Base-by-base conservation (phyloP, 78 protist species). In the Dictyostelium intermedium region DNA sequence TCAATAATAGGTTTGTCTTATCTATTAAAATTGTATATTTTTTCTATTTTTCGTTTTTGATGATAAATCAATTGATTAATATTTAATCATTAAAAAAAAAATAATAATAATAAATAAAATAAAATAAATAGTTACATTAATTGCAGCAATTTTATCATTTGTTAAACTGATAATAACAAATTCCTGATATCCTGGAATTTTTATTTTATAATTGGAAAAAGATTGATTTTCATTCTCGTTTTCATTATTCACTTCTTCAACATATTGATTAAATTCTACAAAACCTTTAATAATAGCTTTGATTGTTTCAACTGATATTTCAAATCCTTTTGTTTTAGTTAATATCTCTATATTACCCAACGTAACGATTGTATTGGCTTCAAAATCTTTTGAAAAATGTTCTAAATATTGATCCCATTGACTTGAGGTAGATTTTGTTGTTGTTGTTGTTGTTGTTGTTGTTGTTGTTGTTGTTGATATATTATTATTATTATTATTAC, bases 361-460 rank as follows among this genome's bases (percentile, higher is more conserved):
- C 18, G 79, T 18, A 16, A 34, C 79, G 23, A 72, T 72, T 34
- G 37, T 13, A 34, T 34, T 34, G 13, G 79, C 37, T 32, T 72
- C 79, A 72, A 72, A 72, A 13, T 72, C 79, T 66, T 66, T 66
- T 72, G 79, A 72, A 72, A 27, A 72, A 72, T 27, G 5, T 9
- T 27, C 45, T 72, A 72, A 72, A 72, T 72, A 72, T 32, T 72
- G 47, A 72, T 72, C 79, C 79, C 79, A 72, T 72, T 72, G 45
- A 72, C 32, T 27, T 76, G 18, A 0, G 0, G n/a, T n/a, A 14
- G 43, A 18, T 34, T 5, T n/a, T n/a, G 18, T 18, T 25, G 5
- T 18, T 25, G 5, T 18, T 63, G 18, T n/a, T 63, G 5, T n/a
- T n/a, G 18, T n/a, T n/a, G 18, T 60, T 16, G 34, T 30, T 13